Evolutionary conservation across 441 rosid genomes (phyloP).

Genomic region (Aquilaria agallochum): DNA sequence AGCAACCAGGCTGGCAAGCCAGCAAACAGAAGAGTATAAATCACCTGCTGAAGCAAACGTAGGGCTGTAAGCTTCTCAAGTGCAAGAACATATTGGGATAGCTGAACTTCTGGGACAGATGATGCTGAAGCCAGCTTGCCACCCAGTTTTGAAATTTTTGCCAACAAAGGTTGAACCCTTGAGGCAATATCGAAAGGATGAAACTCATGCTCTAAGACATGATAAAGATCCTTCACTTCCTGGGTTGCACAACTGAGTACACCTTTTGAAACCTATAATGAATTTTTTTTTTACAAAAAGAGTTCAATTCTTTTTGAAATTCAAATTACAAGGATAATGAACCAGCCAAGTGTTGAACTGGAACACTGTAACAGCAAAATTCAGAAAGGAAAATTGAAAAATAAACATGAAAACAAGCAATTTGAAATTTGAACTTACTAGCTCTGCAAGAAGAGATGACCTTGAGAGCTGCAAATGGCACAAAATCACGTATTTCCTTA

Average conservation of each 20-base stretch:
- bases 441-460: conserved; percentile 79
- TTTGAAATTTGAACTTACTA: conserved; percentile 47
- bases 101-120: conserved; percentile 85
- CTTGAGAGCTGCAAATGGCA: conserved; percentile 75
- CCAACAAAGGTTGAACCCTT: conserved; percentile 71
- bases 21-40: not conserved
- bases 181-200: conserved; percentile 81
- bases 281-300: not conserved
- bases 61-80: conserved; percentile 87
- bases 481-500: conserved; percentile 11
- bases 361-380: not conserved
- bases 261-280: conserved; percentile 66
- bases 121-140: conserved; percentile 93
- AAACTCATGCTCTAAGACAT: conserved; percentile 88
- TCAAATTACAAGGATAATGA: not conserved
- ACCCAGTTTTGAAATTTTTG: conserved; percentile 79
- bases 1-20: not conserved
- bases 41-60: conserved; percentile 92
- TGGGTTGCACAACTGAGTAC: conserved; percentile 85
- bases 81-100: conserved; percentile 79
- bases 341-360: conserved; percentile 1
- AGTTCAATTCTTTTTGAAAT: not conserved
- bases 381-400: not conserved
- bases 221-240: conserved; percentile 94
- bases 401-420: not conserved